Conservation (phyloP, 495 filamentous ascomycete species). For the Extremus antarcticus region DNA sequence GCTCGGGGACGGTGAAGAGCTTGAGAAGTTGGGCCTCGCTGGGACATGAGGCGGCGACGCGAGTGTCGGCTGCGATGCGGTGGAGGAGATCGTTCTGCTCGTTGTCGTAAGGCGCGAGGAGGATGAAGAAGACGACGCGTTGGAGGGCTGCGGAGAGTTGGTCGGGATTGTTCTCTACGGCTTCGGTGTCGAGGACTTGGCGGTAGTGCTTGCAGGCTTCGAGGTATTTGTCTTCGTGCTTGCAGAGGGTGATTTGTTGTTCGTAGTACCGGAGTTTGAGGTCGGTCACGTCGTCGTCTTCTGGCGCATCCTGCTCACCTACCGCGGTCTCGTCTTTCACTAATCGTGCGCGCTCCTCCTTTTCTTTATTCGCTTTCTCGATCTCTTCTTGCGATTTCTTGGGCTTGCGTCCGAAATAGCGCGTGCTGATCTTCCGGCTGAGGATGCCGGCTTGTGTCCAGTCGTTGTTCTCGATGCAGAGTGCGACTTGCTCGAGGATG, state of each 20-base stretch:
- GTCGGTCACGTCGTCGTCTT: conserved; percentile 88
- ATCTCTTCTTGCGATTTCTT: conserved; percentile 79
- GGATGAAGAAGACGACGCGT: conserved; percentile 92
- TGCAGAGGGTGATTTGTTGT: conserved; percentile 86
- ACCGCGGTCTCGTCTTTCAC: conserved; percentile 63
- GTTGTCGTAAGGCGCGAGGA: conserved; percentile 94
- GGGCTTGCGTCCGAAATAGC: conserved; percentile 76
- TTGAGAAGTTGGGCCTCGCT: conserved; percentile 73
- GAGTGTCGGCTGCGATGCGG: conserved; percentile 64
- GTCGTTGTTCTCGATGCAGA: conserved; percentile 92
- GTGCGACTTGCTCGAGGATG: conserved; percentile 84
- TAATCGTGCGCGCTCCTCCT: conserved; percentile 52
- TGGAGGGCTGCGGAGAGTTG: conserved; percentile 77
- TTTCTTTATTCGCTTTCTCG: conserved; percentile 78
- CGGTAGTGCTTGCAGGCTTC: conserved; percentile 96
- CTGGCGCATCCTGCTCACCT: conserved; percentile 40
- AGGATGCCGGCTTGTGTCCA: conserved; percentile 94
- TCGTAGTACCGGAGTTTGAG: conserved; percentile 93
- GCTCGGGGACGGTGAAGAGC: conserved; percentile 86
- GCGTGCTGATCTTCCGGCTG: conserved; percentile 90
- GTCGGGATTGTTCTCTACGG: conserved; percentile 76
- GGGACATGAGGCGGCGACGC: conserved; percentile 46
- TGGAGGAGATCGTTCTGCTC: conserved; percentile 96
- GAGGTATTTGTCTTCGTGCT: conserved; percentile 94
- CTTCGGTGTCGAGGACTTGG: conserved; percentile 89